Evolutionary conservation across 2,329 filamentous ascomycete genomes (phyloP), one percentile per base, ranked within the genome.

Genomic region (Epichloe glyceriae): DNA sequence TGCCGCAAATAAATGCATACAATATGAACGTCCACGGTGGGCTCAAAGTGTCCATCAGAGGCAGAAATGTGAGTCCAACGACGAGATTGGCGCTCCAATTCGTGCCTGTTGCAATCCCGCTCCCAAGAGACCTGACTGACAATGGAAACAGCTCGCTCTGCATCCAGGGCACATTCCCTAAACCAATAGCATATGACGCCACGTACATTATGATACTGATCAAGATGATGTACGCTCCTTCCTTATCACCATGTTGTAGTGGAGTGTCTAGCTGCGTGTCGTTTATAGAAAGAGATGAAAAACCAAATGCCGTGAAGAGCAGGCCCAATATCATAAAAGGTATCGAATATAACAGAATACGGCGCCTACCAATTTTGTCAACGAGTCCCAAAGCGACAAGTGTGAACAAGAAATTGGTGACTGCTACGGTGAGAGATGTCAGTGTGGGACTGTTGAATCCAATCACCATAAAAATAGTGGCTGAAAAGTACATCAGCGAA

Each of bases 91-190:
- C 82, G 4, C 76, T 78, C 91, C 91, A 97, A 61, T 80, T 96
- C 6, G 87, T 94, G 5, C 83, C 84, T 7, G 90, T 91, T 2
- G 85, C 78, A 5, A 88, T 65, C 0, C 82, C 82, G 52, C 83
- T 86, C 30, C 86, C 87, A 1, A 88, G 67, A 4, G 83, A 82
- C 46, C 86, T 80, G 44, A 89, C 85, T 33, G 76, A 75, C 46
- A 90, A 73, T 1, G 89, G 86, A 62, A 96, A 96, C 34, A 95
- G 77, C 69, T 97, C 91, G 58, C 84, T 88, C 69, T 95, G 90
- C 75, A 95, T 91, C 91, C 91, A 97, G 0, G 91, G 90, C 3
- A 97, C 88, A 59, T 89, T 94, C 8, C 91, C 91, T 2, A 97
- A 75, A 2, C 91, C 91, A 1, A 90, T 73, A 1, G 91, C 91